A percentile compares a stretch with the other conserved stretches of the same genome.
Evolutionary conservation across 2,329 filamentous ascomycete species (phyloP).

Genomic region (Colletotrichum musae): DNA sequence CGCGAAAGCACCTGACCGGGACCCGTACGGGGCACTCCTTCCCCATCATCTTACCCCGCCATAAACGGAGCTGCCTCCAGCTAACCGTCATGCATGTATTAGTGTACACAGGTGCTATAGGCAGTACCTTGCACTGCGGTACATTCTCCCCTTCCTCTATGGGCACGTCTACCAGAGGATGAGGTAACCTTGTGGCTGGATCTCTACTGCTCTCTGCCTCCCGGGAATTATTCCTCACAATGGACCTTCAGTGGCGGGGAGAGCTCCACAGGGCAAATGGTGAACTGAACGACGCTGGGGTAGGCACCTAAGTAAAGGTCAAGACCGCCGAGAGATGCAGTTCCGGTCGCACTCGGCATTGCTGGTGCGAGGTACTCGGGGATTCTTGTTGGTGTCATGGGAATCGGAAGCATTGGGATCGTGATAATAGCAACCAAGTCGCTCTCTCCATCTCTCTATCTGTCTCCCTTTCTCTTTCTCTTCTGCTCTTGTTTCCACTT

Average conservation of each 20-base stretch:
- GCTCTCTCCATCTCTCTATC: neutral
- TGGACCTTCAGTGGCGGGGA: neutral
- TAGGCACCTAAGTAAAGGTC: slow-evolving; percentile 6
- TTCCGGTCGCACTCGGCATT: slow-evolving; percentile 25
- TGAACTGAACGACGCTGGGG: neutral
- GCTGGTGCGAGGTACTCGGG: slow-evolving; percentile 35
- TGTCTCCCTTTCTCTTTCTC: neutral
- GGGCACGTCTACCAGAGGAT: neutral
- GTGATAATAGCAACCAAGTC: slow-evolving; percentile 20
- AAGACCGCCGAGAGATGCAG: slow-evolving; percentile 33
- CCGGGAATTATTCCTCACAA: slow-evolving; percentile 26
- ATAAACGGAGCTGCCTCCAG: slow-evolving; percentile 5
- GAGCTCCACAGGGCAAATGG: slow-evolving; percentile 13
- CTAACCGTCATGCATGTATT: no score
- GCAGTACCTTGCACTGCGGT: neutral
- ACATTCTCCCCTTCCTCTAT: neutral
- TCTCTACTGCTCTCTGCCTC: neutral
- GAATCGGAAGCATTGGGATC: slow-evolving; percentile 20
- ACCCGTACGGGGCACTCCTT: neutral
- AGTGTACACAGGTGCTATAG: no score
- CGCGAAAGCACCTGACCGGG: slow-evolving; percentile 41
- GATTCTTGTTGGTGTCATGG: slow-evolving; percentile 35
- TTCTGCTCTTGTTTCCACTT: neutral
- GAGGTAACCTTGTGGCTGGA: neutral
- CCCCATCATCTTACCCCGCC: slow-evolving; percentile 15